Percentiles rank a stretch among this genome's conserved stretches.
Evolutionary conservation across 225 moss, liverwort and hornwort genomes (phyloP).

Genomic region (Marchantia paleacea): DNA sequence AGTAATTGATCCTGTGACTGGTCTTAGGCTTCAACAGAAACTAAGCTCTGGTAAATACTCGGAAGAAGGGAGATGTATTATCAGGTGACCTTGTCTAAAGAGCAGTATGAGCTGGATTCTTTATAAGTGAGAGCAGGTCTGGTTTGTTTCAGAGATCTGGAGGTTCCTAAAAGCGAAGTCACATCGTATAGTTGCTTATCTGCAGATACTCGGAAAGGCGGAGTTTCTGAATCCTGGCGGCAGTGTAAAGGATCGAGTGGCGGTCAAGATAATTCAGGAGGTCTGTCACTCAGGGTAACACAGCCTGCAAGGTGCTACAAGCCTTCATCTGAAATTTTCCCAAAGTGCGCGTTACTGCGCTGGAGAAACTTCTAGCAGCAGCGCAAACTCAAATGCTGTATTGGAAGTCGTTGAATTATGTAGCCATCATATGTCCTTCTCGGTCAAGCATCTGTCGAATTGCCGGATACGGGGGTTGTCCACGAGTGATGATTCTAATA

Average conservation of each 20-base stretch:
- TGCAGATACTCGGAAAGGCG: constrained; percentile 84
- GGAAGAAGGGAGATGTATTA: too few species aligned
- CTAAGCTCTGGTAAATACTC: too few species aligned
- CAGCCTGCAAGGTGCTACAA: constrained; percentile 37
- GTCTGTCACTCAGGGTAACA: constrained; percentile 53
- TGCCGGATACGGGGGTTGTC: neutral
- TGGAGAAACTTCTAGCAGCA: neutral
- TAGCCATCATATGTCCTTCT: neutral
- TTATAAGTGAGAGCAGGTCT: neutral
- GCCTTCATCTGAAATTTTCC: constrained; percentile 25
- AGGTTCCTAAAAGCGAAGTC: neutral
- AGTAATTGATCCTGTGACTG: too few species aligned
- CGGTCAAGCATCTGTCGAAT: too few species aligned
- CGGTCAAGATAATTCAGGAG: constrained; percentile 79
- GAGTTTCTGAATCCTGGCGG: constrained; percentile 99
- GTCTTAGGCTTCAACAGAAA: too few species aligned
- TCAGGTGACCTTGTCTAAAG: too few species aligned
- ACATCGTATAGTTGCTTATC: neutral
- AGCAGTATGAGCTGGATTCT: too few species aligned
- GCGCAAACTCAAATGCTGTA: neutral
- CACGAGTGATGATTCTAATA: neutral
- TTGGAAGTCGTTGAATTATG: neutral
- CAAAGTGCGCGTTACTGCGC: neutral
- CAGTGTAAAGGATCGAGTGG: constrained; percentile 98
- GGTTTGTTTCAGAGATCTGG: too few species aligned